Base-by-base conservation (phyloP, 257 asterid species). In the Lycium barbarum region DNA sequence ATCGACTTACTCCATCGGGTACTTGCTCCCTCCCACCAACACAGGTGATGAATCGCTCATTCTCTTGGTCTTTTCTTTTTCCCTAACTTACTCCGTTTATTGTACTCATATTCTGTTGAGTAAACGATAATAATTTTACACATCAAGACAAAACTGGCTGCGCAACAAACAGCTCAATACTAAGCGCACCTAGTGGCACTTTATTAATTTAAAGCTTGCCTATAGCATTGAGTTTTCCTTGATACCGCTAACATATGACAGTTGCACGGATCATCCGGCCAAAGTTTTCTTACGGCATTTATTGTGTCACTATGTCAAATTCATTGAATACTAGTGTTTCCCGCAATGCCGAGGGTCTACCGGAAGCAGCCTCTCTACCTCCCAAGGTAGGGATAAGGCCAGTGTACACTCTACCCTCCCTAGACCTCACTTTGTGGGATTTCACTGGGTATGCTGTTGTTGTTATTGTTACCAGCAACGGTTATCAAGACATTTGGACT, bases 261-360 rank as follows among this genome's bases (percentile, higher is more conserved):
- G 53, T 15, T 38, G 78, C 33, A 5, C 3, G 8, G 2, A 70
- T n/a, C 22, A 38, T 38, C 78, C 13, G 8, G 17, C 8, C 78
- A 68, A 36, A 38, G 78, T 68, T 68, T 68, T 36, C 49, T 68
- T 70, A 15, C 53, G 38, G 53, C 78, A 70, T 38, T 70, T 68
- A 68, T 45, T 20, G 49, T 15, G 26, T 7, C 47, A 36, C 26
- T 14, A 36, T 14, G 76, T 68, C 43, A 68, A 14, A 67, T 67
- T 35, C 76, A 73, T 6, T 15, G 61, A 20, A 47, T 73, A 59
- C 81, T 47, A 47, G 40, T 20, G 61, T 51, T 74, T 47, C 76
- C 76, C 33, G 33, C 33, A 26, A 26, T 26, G 33, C 33, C 33
- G 33, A 26, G 0, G 33, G 33, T 26, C 33, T 26, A 26, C 33